Evolutionary conservation across 192 early-diverging fungal species (phyloP), one percentile per base, ranked within the genome.

Genomic region (Backusella mclennaniae): DNA sequence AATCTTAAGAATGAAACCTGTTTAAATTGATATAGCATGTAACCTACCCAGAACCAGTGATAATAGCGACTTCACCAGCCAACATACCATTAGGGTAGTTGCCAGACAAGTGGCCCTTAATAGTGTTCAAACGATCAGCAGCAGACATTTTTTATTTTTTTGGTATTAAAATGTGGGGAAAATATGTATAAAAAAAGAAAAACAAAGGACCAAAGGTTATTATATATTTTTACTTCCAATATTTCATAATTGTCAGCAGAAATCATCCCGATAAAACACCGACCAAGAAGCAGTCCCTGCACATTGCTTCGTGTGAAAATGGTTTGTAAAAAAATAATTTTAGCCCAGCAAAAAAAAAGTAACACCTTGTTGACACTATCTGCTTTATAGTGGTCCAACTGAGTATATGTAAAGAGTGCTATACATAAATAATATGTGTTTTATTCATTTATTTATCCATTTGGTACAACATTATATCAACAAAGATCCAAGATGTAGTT

Each of bases 1-100:
- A 67, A 38, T 59, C 29, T 26, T 12, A 4, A 6, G 19, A 49
- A 49, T 49, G 17, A 49, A 17, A 19, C 17, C 1, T 49, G 23
- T 56, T 67, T 56, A 31, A 26, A 74, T 53, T 33, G 59, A 66
- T 41, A 67, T 73, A 77, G 42, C 59, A 76, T 67, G 11, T 68
- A 46, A 72, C 76, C 74, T 85, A 90, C 89, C 89, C 89, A 71
- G 89, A 88, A 67, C 89, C 89, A 41, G 89, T 90, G 76, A 90
- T 85, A 36, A 90, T 90, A 53, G 89, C 89, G 15, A 90, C 89
- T 76, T 90, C 87, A 59, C 79, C 79, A 36, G 84, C 82, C 66
- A 90, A 84, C 35, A 90, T 75, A 72, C 89, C 89, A 4, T 77
- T 56, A 41, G 85, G 83, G 63, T 80, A 83, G 56, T 83, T 81